Evolutionary conservation across 2,329 filamentous ascomycete species (phyloP).

Genomic region (Oidium heveae): DNA sequence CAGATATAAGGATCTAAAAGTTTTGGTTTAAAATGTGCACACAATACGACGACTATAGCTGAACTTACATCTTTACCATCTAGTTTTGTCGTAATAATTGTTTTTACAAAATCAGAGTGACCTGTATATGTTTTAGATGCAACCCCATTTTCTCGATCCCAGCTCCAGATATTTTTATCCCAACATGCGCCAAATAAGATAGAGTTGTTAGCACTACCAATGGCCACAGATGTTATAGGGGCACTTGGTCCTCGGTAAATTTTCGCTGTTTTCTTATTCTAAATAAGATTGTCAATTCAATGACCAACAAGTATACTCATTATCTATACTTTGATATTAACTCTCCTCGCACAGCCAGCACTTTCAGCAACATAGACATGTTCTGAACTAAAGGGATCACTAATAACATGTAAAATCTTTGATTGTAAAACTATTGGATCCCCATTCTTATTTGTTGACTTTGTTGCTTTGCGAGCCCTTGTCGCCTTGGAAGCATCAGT

Average conservation of each 20-base stretch:
- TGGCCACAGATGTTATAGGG: constrained; percentile 53
- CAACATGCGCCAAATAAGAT: constrained; percentile 72
- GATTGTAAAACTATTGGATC: constrained; percentile 57
- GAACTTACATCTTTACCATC: constrained; percentile 26
- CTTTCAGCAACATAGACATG: constrained; percentile 66
- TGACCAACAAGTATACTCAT: too few relatives aligned
- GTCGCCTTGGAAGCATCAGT: constrained; percentile 28
- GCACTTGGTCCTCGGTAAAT: constrained; percentile 50
- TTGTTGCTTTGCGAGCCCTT: constrained; percentile 37
- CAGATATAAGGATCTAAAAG: constrained; percentile 34
- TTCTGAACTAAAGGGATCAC: constrained; percentile 35
- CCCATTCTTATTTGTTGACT: constrained; percentile 54
- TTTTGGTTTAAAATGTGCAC: not conserved
- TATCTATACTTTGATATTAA: constrained; percentile 46
- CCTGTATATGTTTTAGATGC: constrained; percentile 39
- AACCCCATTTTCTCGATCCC: constrained; percentile 35
- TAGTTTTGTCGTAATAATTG: constrained; percentile 37
- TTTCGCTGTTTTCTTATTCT: constrained; percentile 20
- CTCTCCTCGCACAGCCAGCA: constrained; percentile 48
- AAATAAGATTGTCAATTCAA: constrained; percentile 8
- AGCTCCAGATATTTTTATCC: constrained; percentile 84
- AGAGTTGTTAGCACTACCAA: constrained; percentile 28
- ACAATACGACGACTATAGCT: too few relatives aligned
- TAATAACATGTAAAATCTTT: constrained; percentile 54
- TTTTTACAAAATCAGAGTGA: constrained; percentile 81